Evolutionary conservation across 805 yeast species (phyloP).

Genomic region (Cyberlindnera suaveolens): DNA sequence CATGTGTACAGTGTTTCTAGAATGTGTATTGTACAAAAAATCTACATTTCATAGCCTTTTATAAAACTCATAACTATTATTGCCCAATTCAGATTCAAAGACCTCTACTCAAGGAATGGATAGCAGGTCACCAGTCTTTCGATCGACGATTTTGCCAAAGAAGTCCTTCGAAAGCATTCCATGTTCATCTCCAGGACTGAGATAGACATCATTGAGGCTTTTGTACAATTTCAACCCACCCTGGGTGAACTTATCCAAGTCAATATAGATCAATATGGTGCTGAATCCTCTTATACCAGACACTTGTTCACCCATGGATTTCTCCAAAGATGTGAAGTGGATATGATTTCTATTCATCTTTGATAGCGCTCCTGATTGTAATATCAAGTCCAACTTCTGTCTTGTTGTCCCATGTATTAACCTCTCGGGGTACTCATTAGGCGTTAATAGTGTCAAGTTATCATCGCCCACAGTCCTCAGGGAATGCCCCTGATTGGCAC

Average conservation of each 20-base stretch:
- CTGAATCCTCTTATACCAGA: slow-evolving; percentile 67
- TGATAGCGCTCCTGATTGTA: slow-evolving; percentile 50
- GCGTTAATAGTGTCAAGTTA: slow-evolving; percentile 33
- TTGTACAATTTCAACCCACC: slow-evolving; percentile 45
- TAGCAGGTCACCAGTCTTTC: slow-evolving; percentile 13
- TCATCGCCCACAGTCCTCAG: slow-evolving; percentile 38
- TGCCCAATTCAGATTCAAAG: no score
- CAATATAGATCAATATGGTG: slow-evolving; percentile 56
- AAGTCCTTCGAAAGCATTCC: slow-evolving; percentile 44
- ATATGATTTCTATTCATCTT: slow-evolving; percentile 78
- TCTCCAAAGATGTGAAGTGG: slow-evolving; percentile 67
- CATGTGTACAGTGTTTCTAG: no score
- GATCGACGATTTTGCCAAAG: slow-evolving; percentile 35
- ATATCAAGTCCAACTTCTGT: slow-evolving; percentile 40
- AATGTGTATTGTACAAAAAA: no score
- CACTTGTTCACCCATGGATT: slow-evolving; percentile 40
- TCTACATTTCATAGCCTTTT: no score
- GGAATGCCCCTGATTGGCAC: slow-evolving; percentile 95
- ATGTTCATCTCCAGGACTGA: slow-evolving; percentile 52
- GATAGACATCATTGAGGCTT: slow-evolving; percentile 70
- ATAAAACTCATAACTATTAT: no score
- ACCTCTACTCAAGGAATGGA: no score
- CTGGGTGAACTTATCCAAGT: slow-evolving; percentile 41
- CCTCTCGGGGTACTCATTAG: slow-evolving; percentile 39
- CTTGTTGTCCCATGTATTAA: slow-evolving; percentile 79